These are phyloP conservation scores for Saussurea involucrata DNA, from an alignment of 129 eudicot genomes.

Conservation along the genomic window DNA sequence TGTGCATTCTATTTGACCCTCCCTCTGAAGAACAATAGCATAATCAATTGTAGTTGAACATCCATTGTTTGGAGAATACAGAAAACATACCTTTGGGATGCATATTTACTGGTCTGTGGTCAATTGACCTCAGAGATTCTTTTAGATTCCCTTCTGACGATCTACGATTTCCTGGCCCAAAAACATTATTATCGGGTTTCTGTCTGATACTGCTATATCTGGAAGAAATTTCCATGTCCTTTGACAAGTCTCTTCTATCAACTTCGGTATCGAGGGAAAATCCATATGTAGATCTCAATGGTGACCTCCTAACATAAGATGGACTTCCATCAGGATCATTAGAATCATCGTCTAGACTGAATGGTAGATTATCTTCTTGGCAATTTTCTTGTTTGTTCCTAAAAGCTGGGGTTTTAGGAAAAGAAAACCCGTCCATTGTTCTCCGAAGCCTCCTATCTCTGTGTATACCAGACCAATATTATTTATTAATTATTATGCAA, in stretches of 20 bases:
- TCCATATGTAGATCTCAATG: constrained; percentile 57
- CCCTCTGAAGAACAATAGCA: background rate
- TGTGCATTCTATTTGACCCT: too few species aligned
- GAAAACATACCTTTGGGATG: constrained; percentile 54
- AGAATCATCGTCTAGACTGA: constrained; percentile 73
- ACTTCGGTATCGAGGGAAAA: constrained; percentile 49
- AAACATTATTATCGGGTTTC: constrained; percentile 37
- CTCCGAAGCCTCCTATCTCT: constrained; percentile 46
- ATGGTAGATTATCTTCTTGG: constrained; percentile 80
- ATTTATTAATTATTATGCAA: constrained; percentile 3
- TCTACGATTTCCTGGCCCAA: constrained; percentile 37
- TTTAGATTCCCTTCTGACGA: constrained; percentile 57
- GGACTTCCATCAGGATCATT: constrained; percentile 65
- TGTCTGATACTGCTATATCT: constrained; percentile 33
- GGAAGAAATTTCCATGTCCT: constrained; percentile 42
- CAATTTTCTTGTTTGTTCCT: constrained; percentile 49
- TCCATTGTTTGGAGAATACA: background rate
- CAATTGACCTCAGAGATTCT: constrained; percentile 39
- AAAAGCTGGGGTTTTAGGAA: constrained; percentile 35
- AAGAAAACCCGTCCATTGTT: constrained; percentile 39
- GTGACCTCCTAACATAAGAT: constrained; percentile 39
- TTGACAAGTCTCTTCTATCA: constrained; percentile 33
- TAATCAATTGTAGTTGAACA: background rate
- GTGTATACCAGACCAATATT: constrained; percentile 16
- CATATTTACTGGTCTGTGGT: constrained; percentile 34